phyloP scores from a whole-genome alignment of 2,329 filamentous ascomycete genomes.

The Fusarium sororula region DNA sequence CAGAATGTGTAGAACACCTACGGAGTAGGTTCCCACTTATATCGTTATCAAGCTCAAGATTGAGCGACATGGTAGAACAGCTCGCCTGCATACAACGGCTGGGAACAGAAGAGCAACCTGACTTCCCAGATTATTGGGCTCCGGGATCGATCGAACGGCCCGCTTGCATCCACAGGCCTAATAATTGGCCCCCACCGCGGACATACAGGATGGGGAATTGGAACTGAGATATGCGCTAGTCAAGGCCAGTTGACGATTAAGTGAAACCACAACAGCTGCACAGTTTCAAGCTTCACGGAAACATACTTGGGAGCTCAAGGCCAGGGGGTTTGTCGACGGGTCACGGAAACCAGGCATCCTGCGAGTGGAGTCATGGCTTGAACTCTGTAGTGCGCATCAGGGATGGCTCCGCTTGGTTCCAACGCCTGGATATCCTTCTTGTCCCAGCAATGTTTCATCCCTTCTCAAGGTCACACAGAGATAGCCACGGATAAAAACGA shows the following conservation, averaged over 20 bases:
- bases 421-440: not conserved
- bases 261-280: slow-evolving; percentile 1
- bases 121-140: slow-evolving; percentile 22
- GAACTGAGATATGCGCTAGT: slow-evolving; percentile 12
- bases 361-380: not conserved
- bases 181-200: slow-evolving; percentile 10
- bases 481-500: not conserved
- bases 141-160: slow-evolving; percentile 29
- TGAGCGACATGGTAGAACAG: not conserved
- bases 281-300: not conserved
- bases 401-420: not conserved
- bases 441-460: slow-evolving; percentile 12
- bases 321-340: not conserved
- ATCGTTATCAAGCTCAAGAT: not conserved
- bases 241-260: not conserved
- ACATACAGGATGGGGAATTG: slow-evolving; percentile 15
- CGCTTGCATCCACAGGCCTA: slow-evolving; percentile 23
- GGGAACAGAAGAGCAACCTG: not conserved
- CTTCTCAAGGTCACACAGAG: not conserved
- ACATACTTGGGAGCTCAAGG: not conserved
- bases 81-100: not conserved
- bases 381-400: not conserved
- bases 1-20: not conserved
- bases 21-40: not conserved
- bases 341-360: not conserved